Conservation (phyloP, 179 eudicot genomes). For the Vitellaria paradoxa region DNA sequence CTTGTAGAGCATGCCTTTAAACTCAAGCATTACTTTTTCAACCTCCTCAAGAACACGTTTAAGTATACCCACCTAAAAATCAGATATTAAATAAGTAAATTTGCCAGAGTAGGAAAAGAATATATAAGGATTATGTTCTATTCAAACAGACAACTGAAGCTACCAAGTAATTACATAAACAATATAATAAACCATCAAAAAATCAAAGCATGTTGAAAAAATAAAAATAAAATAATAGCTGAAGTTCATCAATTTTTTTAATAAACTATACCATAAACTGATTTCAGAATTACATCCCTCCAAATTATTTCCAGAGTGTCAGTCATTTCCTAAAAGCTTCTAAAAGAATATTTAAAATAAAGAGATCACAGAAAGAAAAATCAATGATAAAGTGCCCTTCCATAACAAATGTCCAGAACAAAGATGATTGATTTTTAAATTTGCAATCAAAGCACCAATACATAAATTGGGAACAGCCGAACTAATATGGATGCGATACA, state of each 20-base stretch:
- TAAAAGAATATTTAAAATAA: background rate
- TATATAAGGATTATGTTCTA: background rate
- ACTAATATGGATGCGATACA: background rate
- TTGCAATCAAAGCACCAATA: background rate
- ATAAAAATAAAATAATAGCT: background rate
- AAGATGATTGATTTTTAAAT: too few relatives aligned
- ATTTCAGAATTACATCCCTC: background rate
- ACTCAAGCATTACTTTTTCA: conserved; percentile 96
- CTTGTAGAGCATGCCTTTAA: conserved; percentile 84
- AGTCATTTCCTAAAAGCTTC: background rate
- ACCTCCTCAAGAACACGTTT: conserved; percentile 99
- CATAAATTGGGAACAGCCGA: background rate
- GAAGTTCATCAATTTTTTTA: background rate
- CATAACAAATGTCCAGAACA: too few relatives aligned
- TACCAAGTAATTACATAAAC: conserved; percentile 1
- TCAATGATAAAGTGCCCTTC: too few relatives aligned
- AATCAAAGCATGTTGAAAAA: background rate
- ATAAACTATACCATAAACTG: background rate
- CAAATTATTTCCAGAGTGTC: background rate
- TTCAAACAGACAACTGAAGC: conserved; percentile 2
- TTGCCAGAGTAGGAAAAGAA: background rate
- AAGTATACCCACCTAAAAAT: conserved; percentile 85
- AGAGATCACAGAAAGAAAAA: too few relatives aligned
- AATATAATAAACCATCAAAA: background rate
- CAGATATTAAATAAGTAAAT: conserved; percentile 10